These are phyloP conservation scores for Zymoseptoria brevis DNA, from an alignment of 2,329 filamentous ascomycete species.

Conservation along the genomic window DNA sequence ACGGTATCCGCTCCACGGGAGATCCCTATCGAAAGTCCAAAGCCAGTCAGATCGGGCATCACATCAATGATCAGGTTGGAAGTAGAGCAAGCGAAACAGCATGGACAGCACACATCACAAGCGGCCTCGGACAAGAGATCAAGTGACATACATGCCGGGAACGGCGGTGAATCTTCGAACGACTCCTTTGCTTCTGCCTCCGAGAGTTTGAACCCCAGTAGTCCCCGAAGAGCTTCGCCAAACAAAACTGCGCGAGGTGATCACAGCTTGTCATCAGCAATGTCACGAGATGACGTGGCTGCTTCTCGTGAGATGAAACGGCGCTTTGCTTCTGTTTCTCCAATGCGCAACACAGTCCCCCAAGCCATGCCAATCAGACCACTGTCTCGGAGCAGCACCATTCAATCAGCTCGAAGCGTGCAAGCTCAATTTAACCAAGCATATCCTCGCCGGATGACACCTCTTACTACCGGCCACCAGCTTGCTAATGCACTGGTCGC, in stretches of 20 bases:
- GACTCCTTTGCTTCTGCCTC: slow-evolving; percentile 19
- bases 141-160: not conserved
- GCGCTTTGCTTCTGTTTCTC: slow-evolving; percentile 11
- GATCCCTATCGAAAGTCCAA: slow-evolving; percentile 35
- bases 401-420: slow-evolving; percentile 23
- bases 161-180: slow-evolving; percentile 8
- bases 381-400: slow-evolving; percentile 13
- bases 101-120: not conserved
- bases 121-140: not conserved
- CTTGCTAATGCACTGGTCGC: slow-evolving; percentile 69
- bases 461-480: slow-evolving; percentile 52
- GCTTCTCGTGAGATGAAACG: slow-evolving; percentile 4
- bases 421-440: slow-evolving; percentile 28
- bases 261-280: not conserved
- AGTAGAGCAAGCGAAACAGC: slow-evolving; percentile 12
- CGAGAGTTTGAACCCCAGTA: slow-evolving; percentile 11
- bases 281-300: not conserved
- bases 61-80: slow-evolving; percentile 27
- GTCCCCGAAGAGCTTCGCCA: slow-evolving; percentile 8
- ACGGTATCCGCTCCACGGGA: slow-evolving; percentile 20
- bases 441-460: slow-evolving; percentile 32
- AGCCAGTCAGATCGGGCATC: slow-evolving; percentile 30
- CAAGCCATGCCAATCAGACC: slow-evolving; percentile 12
- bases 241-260: not conserved
- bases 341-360: slow-evolving; percentile 6